A percentile compares a stretch with the other conserved stretches of the same genome.
phyloP scores from a whole-genome alignment of 805 yeast genomes.

The Myxozyma lipomycoides region DNA sequence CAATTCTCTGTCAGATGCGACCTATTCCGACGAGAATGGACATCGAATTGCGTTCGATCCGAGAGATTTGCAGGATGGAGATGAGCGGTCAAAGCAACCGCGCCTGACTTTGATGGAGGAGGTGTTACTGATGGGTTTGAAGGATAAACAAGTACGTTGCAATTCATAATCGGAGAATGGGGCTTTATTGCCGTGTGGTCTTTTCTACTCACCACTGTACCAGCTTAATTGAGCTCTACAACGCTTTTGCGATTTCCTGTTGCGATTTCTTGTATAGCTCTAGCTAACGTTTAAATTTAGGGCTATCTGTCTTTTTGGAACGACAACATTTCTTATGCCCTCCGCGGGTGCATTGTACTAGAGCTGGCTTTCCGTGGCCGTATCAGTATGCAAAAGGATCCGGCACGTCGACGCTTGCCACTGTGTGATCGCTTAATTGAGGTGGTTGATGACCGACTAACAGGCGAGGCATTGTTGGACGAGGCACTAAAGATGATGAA shows the following conservation, averaged over 20 bases:
- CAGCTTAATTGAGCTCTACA: no score
- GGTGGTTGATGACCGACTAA: conserved; percentile 76
- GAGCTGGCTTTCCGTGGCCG: conserved; percentile 90
- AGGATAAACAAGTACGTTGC: conserved; percentile 74
- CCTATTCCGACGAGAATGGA: conserved; percentile 33
- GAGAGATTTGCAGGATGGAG: conserved; percentile 49
- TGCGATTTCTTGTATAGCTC: no score
- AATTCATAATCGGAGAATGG: no score
- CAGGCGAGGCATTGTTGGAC: conserved; percentile 93
- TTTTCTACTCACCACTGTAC: no score
- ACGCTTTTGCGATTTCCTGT: no score
- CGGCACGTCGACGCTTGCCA: conserved; percentile 85
- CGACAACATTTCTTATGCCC: conserved; percentile 92
- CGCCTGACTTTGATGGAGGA: conserved; percentile 92
- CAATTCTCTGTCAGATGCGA: conserved; percentile 1
- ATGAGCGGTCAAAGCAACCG: conserved; percentile 54
- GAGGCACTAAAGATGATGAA: conserved; percentile 90
- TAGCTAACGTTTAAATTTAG: no score
- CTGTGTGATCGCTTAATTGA: conserved; percentile 82
- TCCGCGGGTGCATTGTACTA: conserved; percentile 87
- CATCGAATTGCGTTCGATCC: conserved; percentile 83
- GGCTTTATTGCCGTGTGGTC: not conserved
- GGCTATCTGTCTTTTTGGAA: conserved; percentile 98
- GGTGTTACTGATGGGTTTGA: conserved; percentile 84
- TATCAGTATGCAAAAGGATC: conserved; percentile 84